A percentile compares a stretch with the other conserved stretches of the same genome.
phyloP scores from a whole-genome alignment of 345 rosid species.

The Salix brachista region DNA sequence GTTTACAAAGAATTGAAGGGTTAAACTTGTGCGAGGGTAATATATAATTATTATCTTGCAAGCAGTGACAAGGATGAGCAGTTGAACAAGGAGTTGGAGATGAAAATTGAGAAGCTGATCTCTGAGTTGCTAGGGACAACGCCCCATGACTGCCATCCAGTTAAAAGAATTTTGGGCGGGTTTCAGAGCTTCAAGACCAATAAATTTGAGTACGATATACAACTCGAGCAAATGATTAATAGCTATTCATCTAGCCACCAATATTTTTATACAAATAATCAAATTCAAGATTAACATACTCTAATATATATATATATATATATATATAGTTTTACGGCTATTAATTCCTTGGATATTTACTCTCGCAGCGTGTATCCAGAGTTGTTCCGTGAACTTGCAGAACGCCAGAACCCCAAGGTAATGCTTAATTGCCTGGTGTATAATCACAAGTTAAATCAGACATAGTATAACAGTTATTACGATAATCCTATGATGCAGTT shows the following conservation, averaged over 20 bases:
- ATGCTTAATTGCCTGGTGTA: not conserved
- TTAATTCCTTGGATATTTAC: not conserved
- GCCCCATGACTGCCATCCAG: not conserved
- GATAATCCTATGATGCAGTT: not conserved
- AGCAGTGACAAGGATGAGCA: slow-evolving; percentile 4
- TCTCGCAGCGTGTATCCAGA: not conserved
- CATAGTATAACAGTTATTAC: not conserved
- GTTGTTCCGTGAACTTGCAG: not conserved
- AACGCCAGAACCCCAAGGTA: slow-evolving; percentile 25
- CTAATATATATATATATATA: not conserved
- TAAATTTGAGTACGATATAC: slow-evolving; percentile 19
- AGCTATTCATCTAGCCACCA: not conserved
- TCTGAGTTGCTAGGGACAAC: not conserved
- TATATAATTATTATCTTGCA: not conserved
- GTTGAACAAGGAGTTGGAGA: not conserved
- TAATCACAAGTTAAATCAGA: not conserved
- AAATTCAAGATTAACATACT: not conserved
- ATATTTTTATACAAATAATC: not conserved
- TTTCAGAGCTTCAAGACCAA: slow-evolving; percentile 12
- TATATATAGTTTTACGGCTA: too few species aligned
- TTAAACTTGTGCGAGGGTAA: not conserved
- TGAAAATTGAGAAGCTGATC: not conserved
- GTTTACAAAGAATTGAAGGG: too few species aligned
- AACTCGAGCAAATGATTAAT: not conserved
- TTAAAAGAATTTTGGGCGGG: slow-evolving; percentile 4